Conservation (phyloP, 2,329 filamentous ascomycete genomes). For the Ampelomyces quisqualis region DNA sequence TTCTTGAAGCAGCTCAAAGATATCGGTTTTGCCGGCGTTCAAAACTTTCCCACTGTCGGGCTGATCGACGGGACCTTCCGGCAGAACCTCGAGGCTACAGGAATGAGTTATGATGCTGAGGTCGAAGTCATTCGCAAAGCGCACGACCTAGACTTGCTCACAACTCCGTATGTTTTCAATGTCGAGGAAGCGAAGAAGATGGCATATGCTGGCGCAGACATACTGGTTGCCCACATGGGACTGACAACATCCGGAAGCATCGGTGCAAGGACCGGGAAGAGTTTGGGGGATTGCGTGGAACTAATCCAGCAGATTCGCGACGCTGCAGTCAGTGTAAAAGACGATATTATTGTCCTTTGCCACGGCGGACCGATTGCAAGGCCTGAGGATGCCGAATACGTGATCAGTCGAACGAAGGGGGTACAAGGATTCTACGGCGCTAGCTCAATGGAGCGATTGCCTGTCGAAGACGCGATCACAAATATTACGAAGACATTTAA, state of each 20-base stretch:
- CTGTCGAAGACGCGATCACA: slow-evolving; percentile 66
- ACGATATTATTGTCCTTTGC: slow-evolving; percentile 66
- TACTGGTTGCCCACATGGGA: slow-evolving; percentile 69
- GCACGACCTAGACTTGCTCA: slow-evolving; percentile 61
- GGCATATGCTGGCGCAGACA: slow-evolving; percentile 65
- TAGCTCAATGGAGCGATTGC: slow-evolving; percentile 68
- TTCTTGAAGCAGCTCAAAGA: slow-evolving; percentile 63
- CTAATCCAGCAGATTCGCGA: slow-evolving; percentile 65
- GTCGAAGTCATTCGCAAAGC: slow-evolving; percentile 67
- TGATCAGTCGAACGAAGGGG: slow-evolving; percentile 60
- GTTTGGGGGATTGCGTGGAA: slow-evolving; percentile 63
- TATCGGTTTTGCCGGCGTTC: slow-evolving; percentile 67
- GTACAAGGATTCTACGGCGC: slow-evolving; percentile 73
- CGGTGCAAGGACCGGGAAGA: slow-evolving; percentile 62
- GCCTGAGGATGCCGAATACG: slow-evolving; percentile 63
- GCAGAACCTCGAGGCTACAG: slow-evolving; percentile 68
- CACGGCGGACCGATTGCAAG: slow-evolving; percentile 69
- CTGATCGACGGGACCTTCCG: slow-evolving; percentile 69
- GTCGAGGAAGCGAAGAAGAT: slow-evolving; percentile 62
- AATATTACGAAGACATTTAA: slow-evolving; percentile 60
- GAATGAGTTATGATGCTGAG: slow-evolving; percentile 67
- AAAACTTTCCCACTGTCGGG: slow-evolving; percentile 74
- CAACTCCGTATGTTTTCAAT: slow-evolving; percentile 70
- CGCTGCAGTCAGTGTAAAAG: slow-evolving; percentile 57
- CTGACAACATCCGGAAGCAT: slow-evolving; percentile 66